These are phyloP conservation scores for Moringa oleifera DNA, from an alignment of 345 rosid genomes.

Conservation along the genomic window DNA sequence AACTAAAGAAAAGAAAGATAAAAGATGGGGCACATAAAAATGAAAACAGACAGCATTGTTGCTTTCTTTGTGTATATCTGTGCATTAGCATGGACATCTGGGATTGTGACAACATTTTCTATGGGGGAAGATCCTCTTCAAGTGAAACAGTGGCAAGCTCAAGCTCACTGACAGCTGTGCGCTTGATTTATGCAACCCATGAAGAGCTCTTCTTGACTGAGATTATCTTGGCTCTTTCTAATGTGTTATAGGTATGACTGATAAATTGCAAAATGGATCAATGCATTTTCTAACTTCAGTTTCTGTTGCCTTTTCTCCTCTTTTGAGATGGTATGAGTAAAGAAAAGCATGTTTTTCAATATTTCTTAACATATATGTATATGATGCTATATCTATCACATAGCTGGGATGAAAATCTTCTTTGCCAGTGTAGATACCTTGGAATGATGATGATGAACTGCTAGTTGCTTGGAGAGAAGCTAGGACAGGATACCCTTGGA, in stretches of 20 bases:
- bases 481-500: slow-evolving; percentile 95
- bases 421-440: slow-evolving; percentile 59
- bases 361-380: no score
- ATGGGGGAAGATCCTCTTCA: neutral
- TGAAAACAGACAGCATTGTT: neutral
- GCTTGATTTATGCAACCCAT: no score
- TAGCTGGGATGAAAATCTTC: neutral
- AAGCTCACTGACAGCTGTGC: neutral
- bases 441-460: slow-evolving; percentile 65
- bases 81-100: no score
- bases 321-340: no score
- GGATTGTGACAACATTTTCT: neutral
- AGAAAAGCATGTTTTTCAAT: no score
- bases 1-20: neutral
- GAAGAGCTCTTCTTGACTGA: neutral
- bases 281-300: neutral
- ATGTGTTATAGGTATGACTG: neutral
- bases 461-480: slow-evolving; percentile 90
- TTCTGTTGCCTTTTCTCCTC: neutral
- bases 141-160: neutral
- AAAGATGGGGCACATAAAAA: no score
- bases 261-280: no score
- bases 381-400: neutral
- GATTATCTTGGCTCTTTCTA: neutral
- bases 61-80: neutral